These are phyloP conservation scores for Trichoderma cornu-damae DNA, from an alignment of 2,329 filamentous ascomycete species.

Conservation along the genomic window DNA sequence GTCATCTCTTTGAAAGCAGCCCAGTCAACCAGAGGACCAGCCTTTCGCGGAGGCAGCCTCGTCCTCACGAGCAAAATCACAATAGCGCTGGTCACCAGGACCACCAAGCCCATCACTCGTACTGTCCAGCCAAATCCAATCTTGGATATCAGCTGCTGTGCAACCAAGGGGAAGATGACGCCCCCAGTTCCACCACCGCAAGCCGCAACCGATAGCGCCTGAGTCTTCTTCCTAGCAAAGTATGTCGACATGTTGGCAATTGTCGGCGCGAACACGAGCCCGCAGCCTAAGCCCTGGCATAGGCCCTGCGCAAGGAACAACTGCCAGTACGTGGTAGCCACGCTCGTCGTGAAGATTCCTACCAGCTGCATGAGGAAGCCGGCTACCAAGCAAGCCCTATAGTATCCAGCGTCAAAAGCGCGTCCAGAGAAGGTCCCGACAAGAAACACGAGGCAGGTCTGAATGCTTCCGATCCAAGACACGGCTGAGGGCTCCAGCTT, in stretches of 20 bases:
- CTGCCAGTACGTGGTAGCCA: slow-evolving; percentile 42
- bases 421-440: slow-evolving; percentile 40
- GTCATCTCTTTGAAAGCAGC: slow-evolving; percentile 46
- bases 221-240: slow-evolving; percentile 52
- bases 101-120: slow-evolving; percentile 56
- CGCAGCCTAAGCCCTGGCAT: slow-evolving; percentile 51
- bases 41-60: slow-evolving; percentile 43
- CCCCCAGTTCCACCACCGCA: slow-evolving; percentile 59
- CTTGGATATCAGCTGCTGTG: slow-evolving; percentile 51
- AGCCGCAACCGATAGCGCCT: slow-evolving; percentile 56
- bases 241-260: slow-evolving; percentile 55
- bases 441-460: slow-evolving; percentile 40
- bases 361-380: slow-evolving; percentile 41
- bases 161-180: slow-evolving; percentile 56
- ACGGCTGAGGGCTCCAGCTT: slow-evolving; percentile 34
- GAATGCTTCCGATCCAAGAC: slow-evolving; percentile 47
- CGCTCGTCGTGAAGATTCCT: slow-evolving; percentile 43
- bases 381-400: slow-evolving; percentile 29
- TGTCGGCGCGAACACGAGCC: slow-evolving; percentile 51
- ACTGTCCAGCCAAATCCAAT: slow-evolving; percentile 63
- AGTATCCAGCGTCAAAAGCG: slow-evolving; percentile 40
- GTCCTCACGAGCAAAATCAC: slow-evolving; percentile 42
- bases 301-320: slow-evolving; percentile 50
- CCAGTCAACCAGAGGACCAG: slow-evolving; percentile 48
- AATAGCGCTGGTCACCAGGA: slow-evolving; percentile 41